Evolutionary conservation across 2,329 filamentous ascomycete species (phyloP), one percentile per base, ranked within the genome.

Genomic region (Fusarium sp.): DNA sequence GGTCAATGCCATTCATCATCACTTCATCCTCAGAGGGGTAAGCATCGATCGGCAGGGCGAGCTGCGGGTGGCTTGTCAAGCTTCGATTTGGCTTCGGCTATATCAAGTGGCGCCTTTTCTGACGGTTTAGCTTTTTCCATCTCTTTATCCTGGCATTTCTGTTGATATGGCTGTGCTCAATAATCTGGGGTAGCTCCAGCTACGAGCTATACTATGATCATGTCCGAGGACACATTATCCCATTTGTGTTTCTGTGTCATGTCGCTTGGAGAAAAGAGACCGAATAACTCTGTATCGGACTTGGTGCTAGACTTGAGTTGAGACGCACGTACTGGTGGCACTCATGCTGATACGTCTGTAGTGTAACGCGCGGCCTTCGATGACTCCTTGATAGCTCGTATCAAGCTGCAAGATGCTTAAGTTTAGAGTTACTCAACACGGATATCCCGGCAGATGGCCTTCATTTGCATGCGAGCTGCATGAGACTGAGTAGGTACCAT

Each of bases 21-120:
- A 65, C 58, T 65, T 63, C 58, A 63, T 39, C 15, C 7, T 15
- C 15, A 8, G 59, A 56, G 49, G 60, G 51, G 44, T 37, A 37
- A 23, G 31, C 21, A n/a, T 62, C 29, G 63, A 63, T 66, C 49
- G 31, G 44, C 42, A 63, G 59, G 63, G 59, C 63, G 16, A 49
- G 44, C 25, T 33, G 21, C 49, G 44, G 44, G 63, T 64, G 63
- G 63, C 63, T 63, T 56, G 29, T 27, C 10, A 37, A 52, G n/a
- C 27, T 62, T 23, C 25, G 7, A 18, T 45, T 54, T 62, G 39
- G 39, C 39, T 64, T 64, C 27, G 31, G 25, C 45, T 62, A 54
- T 16, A 21, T 27, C 9, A 41, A 38, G 29, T 5, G 21, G 23
- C 14, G 18, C 10, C 4, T n/a, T 7, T 31, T 10, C 46, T 15